phyloP scores from a whole-genome alignment of 257 asterid genomes.

The Gynochthodes officinalis region DNA sequence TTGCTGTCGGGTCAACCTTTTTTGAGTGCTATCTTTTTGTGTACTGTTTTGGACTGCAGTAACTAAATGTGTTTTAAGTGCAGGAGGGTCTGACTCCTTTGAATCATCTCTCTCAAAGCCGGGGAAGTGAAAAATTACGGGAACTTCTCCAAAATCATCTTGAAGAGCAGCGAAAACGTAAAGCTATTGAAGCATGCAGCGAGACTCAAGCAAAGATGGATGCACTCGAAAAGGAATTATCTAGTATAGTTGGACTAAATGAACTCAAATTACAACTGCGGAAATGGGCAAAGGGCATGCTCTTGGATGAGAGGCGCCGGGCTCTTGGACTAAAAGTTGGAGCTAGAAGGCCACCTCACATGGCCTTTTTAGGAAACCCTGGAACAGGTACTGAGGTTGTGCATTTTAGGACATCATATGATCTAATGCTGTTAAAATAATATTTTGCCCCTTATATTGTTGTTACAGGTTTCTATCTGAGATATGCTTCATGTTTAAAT shows the following conservation, averaged over 20 bases:
- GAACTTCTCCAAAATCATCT: constrained; percentile 62
- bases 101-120: constrained; percentile 82
- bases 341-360: constrained; percentile 85
- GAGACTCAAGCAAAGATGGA: constrained; percentile 84
- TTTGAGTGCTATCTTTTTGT: constrained; percentile 10
- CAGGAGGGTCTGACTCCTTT: constrained; percentile 96
- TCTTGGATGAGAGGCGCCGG: constrained; percentile 82
- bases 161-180: constrained; percentile 73
- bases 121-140: constrained; percentile 65
- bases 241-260: constrained; percentile 64
- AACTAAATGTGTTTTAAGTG: constrained; percentile 18
- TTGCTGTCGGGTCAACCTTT: constrained; percentile 12
- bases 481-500: neutral
- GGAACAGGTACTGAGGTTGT: constrained; percentile 61
- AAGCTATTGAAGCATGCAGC: constrained; percentile 85
- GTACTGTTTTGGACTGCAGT: constrained; percentile 29
- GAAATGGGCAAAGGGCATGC: constrained; percentile 97
- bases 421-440: neutral
- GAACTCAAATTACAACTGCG: constrained; percentile 67
- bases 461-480: neutral
- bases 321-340: constrained; percentile 84
- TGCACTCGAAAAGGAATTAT: constrained; percentile 68
- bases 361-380: constrained; percentile 98
- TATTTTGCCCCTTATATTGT: neutral
- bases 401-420: neutral